phyloP scores from a whole-genome alignment of 169 alveolate genomes.

The Eimeria acervulina region DNA sequence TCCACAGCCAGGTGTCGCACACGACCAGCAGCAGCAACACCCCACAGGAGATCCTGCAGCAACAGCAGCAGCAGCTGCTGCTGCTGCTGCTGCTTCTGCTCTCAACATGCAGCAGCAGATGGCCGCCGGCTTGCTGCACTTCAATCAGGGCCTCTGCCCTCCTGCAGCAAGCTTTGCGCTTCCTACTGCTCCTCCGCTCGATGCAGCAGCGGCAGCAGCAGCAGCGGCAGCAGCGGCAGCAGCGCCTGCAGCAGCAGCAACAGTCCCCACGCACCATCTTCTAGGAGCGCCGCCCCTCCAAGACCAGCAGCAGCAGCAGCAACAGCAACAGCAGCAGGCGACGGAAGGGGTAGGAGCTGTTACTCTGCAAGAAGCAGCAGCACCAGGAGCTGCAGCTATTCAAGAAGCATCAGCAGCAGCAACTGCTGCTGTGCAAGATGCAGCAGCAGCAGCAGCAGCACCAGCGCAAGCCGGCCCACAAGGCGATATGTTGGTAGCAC shows the following conservation, averaged over 20 bases:
- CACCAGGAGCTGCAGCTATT: background rate
- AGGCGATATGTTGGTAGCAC: too few relatives aligned
- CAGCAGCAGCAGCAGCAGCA: too few relatives aligned
- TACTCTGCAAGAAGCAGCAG: background rate
- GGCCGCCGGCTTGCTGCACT: conserved; percentile 13
- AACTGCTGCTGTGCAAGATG: too few relatives aligned
- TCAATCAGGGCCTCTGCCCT: conserved; percentile 34
- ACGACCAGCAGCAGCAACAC: conserved; percentile 41
- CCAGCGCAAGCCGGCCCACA: too few relatives aligned
- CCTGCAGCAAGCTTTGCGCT: background rate
- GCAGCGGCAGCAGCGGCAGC: too few relatives aligned
- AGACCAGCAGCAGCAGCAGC: background rate
- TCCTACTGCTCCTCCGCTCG: background rate
- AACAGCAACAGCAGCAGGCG: background rate
- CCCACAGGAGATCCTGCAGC: background rate
- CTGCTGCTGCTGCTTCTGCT: too few relatives aligned
- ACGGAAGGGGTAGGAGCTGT: background rate
- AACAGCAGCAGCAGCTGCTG: conserved; percentile 31
- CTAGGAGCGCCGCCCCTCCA: too few relatives aligned
- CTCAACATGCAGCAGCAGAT: conserved; percentile 16
- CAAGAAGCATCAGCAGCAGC: background rate
- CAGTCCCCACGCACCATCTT: too few relatives aligned
- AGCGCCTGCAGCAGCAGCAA: too few relatives aligned
- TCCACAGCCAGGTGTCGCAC: background rate
- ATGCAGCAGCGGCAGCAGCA: conserved; percentile 5